Percentiles rank a stretch among this genome's conserved stretches.
Evolutionary conservation across 257 asterid species (phyloP).

Genomic region (Solanum peruvianum): DNA sequence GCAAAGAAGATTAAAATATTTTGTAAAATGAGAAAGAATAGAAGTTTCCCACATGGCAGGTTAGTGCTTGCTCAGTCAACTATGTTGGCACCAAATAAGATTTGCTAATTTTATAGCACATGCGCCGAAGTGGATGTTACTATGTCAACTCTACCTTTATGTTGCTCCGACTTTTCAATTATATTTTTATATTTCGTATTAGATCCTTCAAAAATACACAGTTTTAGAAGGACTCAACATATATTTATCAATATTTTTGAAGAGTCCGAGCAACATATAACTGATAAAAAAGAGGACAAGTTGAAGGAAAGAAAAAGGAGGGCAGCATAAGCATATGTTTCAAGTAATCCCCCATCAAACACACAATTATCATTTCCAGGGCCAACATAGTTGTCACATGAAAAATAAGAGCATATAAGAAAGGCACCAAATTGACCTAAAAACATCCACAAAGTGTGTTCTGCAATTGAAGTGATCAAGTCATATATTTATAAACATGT

Average conservation of each 20-base stretch:
- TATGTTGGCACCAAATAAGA: not conserved
- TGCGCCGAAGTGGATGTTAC: not conserved
- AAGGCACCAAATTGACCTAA: not conserved
- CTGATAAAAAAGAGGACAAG: not conserved
- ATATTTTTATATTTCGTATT: not conserved
- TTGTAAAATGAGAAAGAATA: not conserved
- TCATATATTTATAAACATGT: not conserved
- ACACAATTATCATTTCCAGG: not conserved
- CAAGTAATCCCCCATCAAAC: not conserved
- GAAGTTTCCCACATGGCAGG: not conserved
- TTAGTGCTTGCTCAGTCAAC: not conserved
- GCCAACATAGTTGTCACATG: not conserved
- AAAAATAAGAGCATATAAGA: not conserved
- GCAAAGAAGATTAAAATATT: not conserved
- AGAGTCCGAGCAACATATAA: not conserved
- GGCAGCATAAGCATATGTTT: not conserved
- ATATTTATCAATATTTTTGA: not conserved
- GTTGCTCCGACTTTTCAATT: not conserved
- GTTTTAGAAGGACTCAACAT: no score
- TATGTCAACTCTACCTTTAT: not conserved
- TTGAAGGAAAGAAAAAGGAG: not conserved
- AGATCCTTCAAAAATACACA: not conserved
- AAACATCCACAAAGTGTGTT: not conserved
- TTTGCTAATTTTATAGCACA: not conserved
- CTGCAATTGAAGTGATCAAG: not conserved